Evolutionary conservation across 768 basidiomycete genomes (phyloP), one percentile per base, ranked within the genome.

Genomic region (Calocybe gangraenosa): DNA sequence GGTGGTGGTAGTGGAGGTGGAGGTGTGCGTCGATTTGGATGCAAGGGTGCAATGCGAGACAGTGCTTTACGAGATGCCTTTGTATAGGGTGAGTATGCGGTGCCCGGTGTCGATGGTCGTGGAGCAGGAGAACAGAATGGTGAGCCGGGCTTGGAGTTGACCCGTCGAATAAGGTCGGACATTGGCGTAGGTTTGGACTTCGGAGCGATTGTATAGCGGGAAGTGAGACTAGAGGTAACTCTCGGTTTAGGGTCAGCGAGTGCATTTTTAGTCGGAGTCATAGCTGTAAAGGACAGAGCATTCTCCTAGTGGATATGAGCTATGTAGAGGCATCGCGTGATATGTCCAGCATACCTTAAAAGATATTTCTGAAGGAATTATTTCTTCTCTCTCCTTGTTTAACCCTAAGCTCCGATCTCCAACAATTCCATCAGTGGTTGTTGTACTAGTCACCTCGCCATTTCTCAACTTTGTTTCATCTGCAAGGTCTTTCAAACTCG

Each of bases 131-230:
- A 54, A 23, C 67, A 56, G 58, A 78, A 81, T 0, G 82, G 84
- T 8, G 86, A 84, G 43, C 69, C 76, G 13, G 84, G 81, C 47
- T 76, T 70, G 1, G 84, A 79, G 57, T 81, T 82, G 22, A 79
- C 86, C 44, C 79, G 81, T 38, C 78, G 76, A 50, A 89, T 86
- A 50, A 88, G 76, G 59, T 88, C 87, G 39, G 79, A 75, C 82
- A 90, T 84, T 3, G 84, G 76, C 2, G 79, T 78, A 18, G 71
- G 62, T 52, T 73, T 81, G 2, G 60, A 65, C 41, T 68, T 67
- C 3, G 76, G 67, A n/a, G 73, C 74, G 48, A 78, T 68, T 37
- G 75, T 71, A 49, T 76, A 73, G 6, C 65, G 64, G 15, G 67
- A 61, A 55, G 21, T 65, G 36, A 36, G 67, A 56, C 36, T 60